Base-by-base conservation (phyloP, 768 basidiomycete genomes). In the Lepiota venenata region DNA sequence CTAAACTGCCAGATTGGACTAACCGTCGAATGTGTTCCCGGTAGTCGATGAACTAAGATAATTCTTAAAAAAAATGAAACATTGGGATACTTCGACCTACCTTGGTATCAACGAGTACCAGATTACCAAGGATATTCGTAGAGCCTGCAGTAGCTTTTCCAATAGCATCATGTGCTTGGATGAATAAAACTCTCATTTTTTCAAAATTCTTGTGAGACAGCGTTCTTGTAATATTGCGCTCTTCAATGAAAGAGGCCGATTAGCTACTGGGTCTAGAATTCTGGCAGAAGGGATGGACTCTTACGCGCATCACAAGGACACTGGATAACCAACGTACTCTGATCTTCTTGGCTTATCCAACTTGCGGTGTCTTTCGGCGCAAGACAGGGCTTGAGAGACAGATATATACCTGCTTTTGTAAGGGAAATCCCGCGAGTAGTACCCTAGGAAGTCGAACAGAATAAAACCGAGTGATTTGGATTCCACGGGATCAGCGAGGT, bases 381-480 rank as follows among this genome's bases (percentile, higher is more conserved):
- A 8, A 75, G 52, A 51, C 64, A n/a, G 66, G 0, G 69, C 68
- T 37, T 71, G 62, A 5, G 62, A 59, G 3, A 74, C 65, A 11
- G 72, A 78, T 6, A 82, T 73, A 56, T 73, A 77, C 15, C 64
- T 68, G 14, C 63, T 68, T 12, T 61, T 54, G 59, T 76, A 79
- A 1, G 72, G 69, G 56, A 78, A 77, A 0, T 62, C 49, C 18
- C 71, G 66, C 14, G 81, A 85, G 63, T 89, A 91, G 44, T 85
- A 80, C 61, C 80, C 73, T 58, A 89, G 74, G 60, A 90, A 87
- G 58, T 86, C 85, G 21, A 78, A 64, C 18, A 89, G 67, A 7
- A 90, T 73, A 1, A 73, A 66, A 4, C 88, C 88, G 2, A 89
- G 74, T 0, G 75, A 74, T 52, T 74, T 66, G 44, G 74, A 79